Base-by-base conservation (phyloP, 2,329 filamentous ascomycete species). In the Aspergillus proliferans region DNA sequence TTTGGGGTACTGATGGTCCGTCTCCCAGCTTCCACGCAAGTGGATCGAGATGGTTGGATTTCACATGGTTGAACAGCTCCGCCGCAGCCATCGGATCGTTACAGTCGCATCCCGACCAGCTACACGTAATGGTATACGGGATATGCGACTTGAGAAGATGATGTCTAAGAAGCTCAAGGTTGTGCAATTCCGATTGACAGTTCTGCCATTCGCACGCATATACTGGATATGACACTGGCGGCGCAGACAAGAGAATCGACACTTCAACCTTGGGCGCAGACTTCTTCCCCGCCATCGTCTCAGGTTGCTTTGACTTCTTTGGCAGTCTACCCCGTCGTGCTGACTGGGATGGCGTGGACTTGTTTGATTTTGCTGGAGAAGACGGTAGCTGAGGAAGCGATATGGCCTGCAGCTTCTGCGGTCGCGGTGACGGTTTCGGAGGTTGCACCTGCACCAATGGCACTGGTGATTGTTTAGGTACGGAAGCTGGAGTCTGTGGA, bases 161-260 rank as follows among this genome's bases (percentile, higher is more conserved):
- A 49, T 78, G 79, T 52, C 76, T 76, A 5, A 86, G 66, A 0
- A 77, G 80, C 7, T 77, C 75, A 12, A 85, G 63, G 55, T 84
- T 85, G 63, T 86, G 83, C 4, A 86, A 67, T 53, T 83, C 74
- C 0, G 78, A 76, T 3, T 65, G 63, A 60, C 83, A 86, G 1
- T 67, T 64, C 46, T 74, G 65, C 83, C 82, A 86, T 39, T 70
- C 63, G 63, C 83, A 86, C 47, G 72, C 71, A 60, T 76, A 86
- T 5, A 79, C 71, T 43, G 54, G 59, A 46, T 66, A 70, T 4
- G 57, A 40, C 6, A 59, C 47, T 21, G 45, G 51, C 6, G 57
- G 39, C 6, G 58, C 48, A 24, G 46, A 51, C 1, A 44, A 36
- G 5, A 55, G 52, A 22, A 63, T 50, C 1, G 57, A 55, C 38